Evolutionary conservation across 768 basidiomycete species (phyloP), one percentile per base, ranked within the genome.

Genomic region (Hemileccinum impolitum): DNA sequence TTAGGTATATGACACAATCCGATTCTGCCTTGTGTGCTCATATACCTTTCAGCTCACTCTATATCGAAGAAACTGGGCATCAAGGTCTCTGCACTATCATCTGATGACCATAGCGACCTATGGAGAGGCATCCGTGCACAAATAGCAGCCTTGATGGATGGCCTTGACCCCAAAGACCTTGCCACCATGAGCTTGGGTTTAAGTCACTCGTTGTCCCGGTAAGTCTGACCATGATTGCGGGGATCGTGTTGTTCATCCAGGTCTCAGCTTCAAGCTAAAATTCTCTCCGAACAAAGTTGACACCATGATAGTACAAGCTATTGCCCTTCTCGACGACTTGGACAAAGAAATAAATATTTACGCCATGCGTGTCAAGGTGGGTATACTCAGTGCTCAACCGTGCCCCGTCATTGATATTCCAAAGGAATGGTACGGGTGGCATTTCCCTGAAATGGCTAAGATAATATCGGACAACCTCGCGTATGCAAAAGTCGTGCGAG

Each of bases 291-390:
- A 98, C 75, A 98, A 98, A 72, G 94, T 99, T 40, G 96, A 99
- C 66, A 97, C 94, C 8, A 99, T 99, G 96, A 89, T 99, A 50
- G 89, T 98, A 15, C 96, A 99, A 72, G 96, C 96, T 7, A 97
- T 99, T 62, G 95, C 94, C 7, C 78, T 99, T 23, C 80, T 99
- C 46, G 96, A 99, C 62, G 96, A 99, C 65, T 77, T 99, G 19
- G 96, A 99, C 85, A 99, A 99, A 73, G 96, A 98, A 72, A 90
- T 98, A 67, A 99, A 99, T 74, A 96, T 98, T 45, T 99, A 99
- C 66, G 82, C 94, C 13, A 99, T 99, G 96, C 83, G 96, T 62
- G 92, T 95, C 39, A 99, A 99, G 81, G 94, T 94, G 50, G 30
- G 77, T 48, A 40, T 14, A 37, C n/a, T 39, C 2, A 21, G 21